Conservation (phyloP, 306 rosid species). For the cucumber (Cucumis sativus) region Cucumber_9930_V3 NC_026661.2:15455001-15455500, state of each 20-base stretch:
- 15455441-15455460: neutral
- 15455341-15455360: neutral
- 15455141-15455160: slow-evolving; percentile 34
- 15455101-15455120: slow-evolving; percentile 60
- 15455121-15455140: slow-evolving; percentile 68
- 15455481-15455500: too few species aligned
- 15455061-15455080: slow-evolving; percentile 49
- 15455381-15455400: neutral
- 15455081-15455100: slow-evolving; percentile 68
- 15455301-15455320: neutral
- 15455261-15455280: neutral
- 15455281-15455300: neutral
- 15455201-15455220: neutral
- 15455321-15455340: neutral
- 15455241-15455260: neutral
- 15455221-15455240: neutral
- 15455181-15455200: neutral
- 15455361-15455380: neutral
- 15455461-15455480: too few species aligned
- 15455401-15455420: neutral
- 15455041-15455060: slow-evolving; percentile 47
- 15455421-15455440: neutral
- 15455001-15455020: slow-evolving; percentile 51
- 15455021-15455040: slow-evolving; percentile 53
- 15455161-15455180: slow-evolving; percentile 58